phyloP scores from a whole-genome alignment of 139 green algal genomes.

The Micromonas commoda region DNA sequence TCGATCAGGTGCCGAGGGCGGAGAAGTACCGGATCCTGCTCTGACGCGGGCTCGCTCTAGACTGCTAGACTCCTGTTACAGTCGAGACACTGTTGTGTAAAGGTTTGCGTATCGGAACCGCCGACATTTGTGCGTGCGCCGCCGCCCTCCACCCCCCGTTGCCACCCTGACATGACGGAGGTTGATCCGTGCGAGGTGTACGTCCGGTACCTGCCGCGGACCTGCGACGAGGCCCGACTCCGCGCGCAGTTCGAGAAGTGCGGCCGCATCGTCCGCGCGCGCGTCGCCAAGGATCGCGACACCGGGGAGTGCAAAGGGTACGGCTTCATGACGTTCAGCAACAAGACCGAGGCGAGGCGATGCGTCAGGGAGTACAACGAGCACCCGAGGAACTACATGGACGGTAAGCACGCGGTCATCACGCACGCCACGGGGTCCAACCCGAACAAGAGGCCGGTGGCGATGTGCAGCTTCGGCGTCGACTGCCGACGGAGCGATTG shows the following conservation, averaged over 20 bases:
- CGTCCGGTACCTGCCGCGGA: conserved; percentile 7
- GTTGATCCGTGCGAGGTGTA: conserved; percentile 9
- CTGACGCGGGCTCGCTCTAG: too few species aligned
- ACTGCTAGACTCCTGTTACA: too few species aligned
- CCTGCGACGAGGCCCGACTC: background rate
- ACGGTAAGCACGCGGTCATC: conserved; percentile 13
- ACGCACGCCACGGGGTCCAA: background rate
- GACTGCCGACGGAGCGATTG: background rate
- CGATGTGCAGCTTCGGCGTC: background rate
- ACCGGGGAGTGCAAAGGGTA: conserved; percentile 18
- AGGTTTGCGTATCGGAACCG: too few species aligned
- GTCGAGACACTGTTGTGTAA: too few species aligned
- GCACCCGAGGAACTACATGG: conserved; percentile 8
- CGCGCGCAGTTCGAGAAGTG: background rate
- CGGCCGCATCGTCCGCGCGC: background rate
- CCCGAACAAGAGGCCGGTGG: background rate
- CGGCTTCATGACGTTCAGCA: conserved; percentile 7
- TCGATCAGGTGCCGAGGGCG: conserved; percentile 45
- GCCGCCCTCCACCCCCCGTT: too few species aligned
- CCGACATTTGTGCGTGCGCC: too few species aligned
- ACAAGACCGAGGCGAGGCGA: background rate
- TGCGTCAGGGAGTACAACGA: background rate
- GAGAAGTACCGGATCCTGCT: conserved; percentile 78
- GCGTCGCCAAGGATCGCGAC: background rate
- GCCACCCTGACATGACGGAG: background rate